phyloP scores from a whole-genome alignment of 1,139 yeast species.

The Geotrichum citri-aurantii region DNA sequence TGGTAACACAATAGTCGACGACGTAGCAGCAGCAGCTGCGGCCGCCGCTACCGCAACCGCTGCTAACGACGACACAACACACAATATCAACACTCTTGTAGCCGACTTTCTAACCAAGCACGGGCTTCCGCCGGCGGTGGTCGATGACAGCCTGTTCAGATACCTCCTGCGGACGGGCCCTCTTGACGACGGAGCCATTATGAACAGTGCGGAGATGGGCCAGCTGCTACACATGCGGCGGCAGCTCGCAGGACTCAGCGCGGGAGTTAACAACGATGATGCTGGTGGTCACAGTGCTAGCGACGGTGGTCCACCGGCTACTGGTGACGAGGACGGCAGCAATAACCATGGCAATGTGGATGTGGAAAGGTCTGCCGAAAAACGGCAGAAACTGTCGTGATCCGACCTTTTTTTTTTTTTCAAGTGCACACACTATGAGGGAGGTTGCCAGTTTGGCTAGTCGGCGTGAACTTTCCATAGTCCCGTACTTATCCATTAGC shows the following conservation, averaged over 20 bases:
- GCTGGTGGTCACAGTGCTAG: background rate
- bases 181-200: background rate
- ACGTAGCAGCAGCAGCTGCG: background rate
- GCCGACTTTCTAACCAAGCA: conserved; percentile 1
- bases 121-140: background rate
- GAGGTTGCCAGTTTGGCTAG: background rate
- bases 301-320: background rate
- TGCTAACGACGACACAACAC: background rate
- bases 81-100: background rate
- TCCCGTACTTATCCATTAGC: background rate
- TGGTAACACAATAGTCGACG: background rate
- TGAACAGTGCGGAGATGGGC: background rate
- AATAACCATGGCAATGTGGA: background rate
- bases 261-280: background rate
- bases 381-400: background rate
- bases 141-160: background rate
- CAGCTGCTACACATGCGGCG: background rate
- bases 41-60: background rate
- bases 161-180: background rate
- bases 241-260: background rate
- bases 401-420: background rate
- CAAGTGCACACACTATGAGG: background rate
- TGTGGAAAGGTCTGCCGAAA: background rate
- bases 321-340: background rate
- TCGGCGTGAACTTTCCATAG: background rate